Base-by-base conservation (phyloP, 768 basidiomycete species). In the Boletus vinaceobasis region DNA sequence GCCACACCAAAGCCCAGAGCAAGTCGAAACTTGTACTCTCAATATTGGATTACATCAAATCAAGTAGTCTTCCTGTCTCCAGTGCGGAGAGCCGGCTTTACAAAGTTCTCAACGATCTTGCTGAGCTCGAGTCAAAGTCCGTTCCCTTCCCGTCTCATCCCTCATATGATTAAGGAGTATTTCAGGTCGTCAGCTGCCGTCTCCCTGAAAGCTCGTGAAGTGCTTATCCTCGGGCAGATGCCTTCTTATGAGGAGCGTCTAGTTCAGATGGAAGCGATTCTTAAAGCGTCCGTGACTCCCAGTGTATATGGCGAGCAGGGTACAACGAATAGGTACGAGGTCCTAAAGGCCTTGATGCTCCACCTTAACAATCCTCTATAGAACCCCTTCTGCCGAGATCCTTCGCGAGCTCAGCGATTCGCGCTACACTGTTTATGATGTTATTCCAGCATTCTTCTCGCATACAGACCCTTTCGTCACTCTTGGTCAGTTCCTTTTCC, bases 171-270 rank as follows among this genome's bases (percentile, higher is more conserved):
- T 67, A 21, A 66, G 3, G n/a, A 6, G 3, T 54, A 29, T 52
- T 36, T 43, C 60, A 91, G 89, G 65, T 93, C 93, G 7, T 96
- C 95, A n/a, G 90, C 85, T 31, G 79, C 87, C 52, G 95, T 98
- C 35, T 82, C 95, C 3, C 74, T 99, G 59, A 98, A 96, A 73
- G 97, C 97, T 39, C 90, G 97, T 43, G 97, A 99, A 75, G 97
- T 97, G 7, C 81, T 98, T 44, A 98, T 99, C 65, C 80, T 93
- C 32, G 92, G 91, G 44, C 93, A 96, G 70, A 89, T 99, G 83
- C 97, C 97, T 6, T 96, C 94, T 14, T 96, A 92, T 67, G 94
- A 98, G 65, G 97, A 98, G 71, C 88, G 97, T 54, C 77, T 87
- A 39, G 76, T 84, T 27, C 97, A 99, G 71, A 96, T 99, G 90